Evolutionary conservation across 257 asterid genomes (phyloP).

Genomic region (Solanum megistacrolobum): DNA sequence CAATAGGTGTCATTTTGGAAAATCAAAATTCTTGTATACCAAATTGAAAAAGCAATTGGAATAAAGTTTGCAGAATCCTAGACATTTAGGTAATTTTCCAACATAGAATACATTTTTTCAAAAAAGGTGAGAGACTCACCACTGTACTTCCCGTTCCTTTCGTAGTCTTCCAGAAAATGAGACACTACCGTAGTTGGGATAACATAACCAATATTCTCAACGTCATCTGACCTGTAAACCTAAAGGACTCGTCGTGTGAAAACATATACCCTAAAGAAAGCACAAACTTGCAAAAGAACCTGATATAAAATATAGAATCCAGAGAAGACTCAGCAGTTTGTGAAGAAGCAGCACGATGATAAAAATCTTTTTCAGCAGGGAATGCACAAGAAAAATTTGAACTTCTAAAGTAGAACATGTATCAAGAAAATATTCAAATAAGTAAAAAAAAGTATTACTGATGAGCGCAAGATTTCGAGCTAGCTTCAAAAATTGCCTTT

Average conservation of each 20-base stretch:
- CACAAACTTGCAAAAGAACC: background rate
- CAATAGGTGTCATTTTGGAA: background rate
- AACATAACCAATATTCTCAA: conserved; percentile 91
- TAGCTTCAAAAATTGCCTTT: background rate
- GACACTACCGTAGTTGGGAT: conserved; percentile 91
- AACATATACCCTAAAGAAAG: conserved; percentile 6
- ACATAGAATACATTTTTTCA: background rate
- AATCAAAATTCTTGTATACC: background rate
- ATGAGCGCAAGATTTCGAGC: background rate
- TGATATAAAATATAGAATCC: background rate
- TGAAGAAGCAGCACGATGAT: background rate
- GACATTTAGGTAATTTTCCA: background rate
- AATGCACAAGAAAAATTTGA: background rate
- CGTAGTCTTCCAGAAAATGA: conserved; percentile 94
- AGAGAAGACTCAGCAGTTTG: background rate
- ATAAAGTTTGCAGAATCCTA: background rate
- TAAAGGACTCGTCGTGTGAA: conserved; percentile 45
- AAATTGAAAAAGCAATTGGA: background rate
- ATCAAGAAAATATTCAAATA: background rate
- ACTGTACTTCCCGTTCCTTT: conserved; percentile 82
- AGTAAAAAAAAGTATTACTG: background rate
- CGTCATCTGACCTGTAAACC: conserved; percentile 98
- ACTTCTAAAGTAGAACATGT: background rate
- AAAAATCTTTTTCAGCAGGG: background rate
- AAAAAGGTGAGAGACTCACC: conserved; percentile 37